Evolutionary conservation across 306 rosid genomes (phyloP).

Genomic region (Dryas octopetala): DNA sequence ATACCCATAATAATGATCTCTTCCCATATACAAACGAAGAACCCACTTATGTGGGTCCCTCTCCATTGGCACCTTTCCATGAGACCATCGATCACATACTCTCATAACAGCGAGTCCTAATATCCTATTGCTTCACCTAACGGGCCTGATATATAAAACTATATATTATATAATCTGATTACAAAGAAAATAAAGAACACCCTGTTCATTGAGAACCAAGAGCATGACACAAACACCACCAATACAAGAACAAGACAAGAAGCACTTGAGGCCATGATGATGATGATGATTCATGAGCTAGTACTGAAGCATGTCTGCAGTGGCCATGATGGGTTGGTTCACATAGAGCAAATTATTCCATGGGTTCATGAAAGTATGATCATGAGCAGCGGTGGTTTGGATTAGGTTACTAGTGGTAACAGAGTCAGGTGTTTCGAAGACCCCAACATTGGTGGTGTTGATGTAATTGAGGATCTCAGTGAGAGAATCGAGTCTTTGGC

Average conservation of each 20-base stretch:
- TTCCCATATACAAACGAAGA: slow-evolving; percentile 6
- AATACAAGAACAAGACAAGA: slow-evolving; percentile 5
- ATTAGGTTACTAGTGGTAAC: slow-evolving; percentile 14
- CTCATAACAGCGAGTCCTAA: too few species aligned
- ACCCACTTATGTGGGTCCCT: slow-evolving; percentile 6
- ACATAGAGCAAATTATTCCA: slow-evolving; percentile 46
- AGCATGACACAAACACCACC: slow-evolving; percentile 20
- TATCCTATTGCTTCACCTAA: too few species aligned
- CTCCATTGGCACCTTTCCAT: neutral
- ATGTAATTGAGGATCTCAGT: slow-evolving; percentile 51
- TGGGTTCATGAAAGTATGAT: slow-evolving; percentile 42
- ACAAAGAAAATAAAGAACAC: neutral
- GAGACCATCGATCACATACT: too few species aligned
- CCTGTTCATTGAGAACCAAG: slow-evolving; percentile 1
- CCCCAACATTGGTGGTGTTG: slow-evolving; percentile 29
- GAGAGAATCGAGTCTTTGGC: slow-evolving; percentile 64
- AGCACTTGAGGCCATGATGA: slow-evolving; percentile 11
- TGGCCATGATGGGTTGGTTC: slow-evolving; percentile 73
- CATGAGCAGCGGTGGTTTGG: neutral
- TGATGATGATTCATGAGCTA: slow-evolving; percentile 18
- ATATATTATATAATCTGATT: too few species aligned
- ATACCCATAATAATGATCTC: neutral
- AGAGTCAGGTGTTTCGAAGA: slow-evolving; percentile 10
- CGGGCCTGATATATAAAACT: too few species aligned
- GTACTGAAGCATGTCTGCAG: slow-evolving; percentile 59